Percentiles rank a stretch among this genome's conserved stretches.
Evolutionary conservation across 1,284 basidiomycete genomes (phyloP).

Genomic region (Albatrellus sp.): DNA sequence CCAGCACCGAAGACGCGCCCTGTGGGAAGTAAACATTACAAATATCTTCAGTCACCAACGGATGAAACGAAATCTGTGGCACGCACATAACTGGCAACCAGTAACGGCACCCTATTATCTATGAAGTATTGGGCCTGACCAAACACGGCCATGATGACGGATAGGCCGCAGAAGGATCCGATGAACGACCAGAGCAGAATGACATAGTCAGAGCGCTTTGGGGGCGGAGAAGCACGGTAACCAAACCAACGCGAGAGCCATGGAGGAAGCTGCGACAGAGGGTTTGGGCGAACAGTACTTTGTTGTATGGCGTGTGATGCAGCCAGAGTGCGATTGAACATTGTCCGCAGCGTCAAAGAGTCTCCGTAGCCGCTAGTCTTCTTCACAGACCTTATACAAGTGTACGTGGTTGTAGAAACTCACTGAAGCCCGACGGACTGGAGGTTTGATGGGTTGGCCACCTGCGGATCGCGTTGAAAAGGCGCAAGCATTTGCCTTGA

Average conservation of each 20-base stretch:
- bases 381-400: too few relatives aligned
- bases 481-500: too few relatives aligned
- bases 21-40: constrained; percentile 11
- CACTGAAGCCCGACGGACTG: too few relatives aligned
- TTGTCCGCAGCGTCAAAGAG: too few relatives aligned
- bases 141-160: constrained; percentile 43
- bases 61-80: neutral
- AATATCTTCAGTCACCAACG: neutral
- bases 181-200: constrained; percentile 33
- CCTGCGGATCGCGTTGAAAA: too few relatives aligned
- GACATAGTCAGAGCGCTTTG: constrained; percentile 26
- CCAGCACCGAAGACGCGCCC: constrained; percentile 49
- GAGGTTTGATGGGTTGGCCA: too few relatives aligned
- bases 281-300: too few relatives aligned
- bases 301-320: too few relatives aligned
- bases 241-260: constrained; percentile 32
- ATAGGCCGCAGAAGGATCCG: constrained; percentile 43
- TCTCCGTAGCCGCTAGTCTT: too few relatives aligned
- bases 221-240: constrained; percentile 25
- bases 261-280: neutral
- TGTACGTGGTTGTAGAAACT: too few relatives aligned
- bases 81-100: constrained; percentile 37
- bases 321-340: too few relatives aligned
- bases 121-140: constrained; percentile 36
- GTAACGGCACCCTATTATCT: constrained; percentile 31